phyloP scores from a whole-genome alignment of 2,329 filamentous ascomycete species.

The Emydomyces testavorans region DNA sequence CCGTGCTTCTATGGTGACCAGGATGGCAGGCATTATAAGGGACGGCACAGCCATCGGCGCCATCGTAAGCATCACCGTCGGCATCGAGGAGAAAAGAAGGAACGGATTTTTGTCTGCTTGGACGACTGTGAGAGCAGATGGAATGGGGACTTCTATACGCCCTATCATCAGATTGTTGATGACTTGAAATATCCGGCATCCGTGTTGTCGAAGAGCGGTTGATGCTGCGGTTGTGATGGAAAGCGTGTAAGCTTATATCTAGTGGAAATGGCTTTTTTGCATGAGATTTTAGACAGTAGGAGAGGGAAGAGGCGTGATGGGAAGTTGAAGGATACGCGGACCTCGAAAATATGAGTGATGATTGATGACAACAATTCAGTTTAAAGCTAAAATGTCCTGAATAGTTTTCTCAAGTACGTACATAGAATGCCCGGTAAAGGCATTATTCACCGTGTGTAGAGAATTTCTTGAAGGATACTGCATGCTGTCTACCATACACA shows the following conservation, averaged over 20 bases:
- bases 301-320: too few relatives aligned
- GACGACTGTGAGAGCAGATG: slow-evolving; percentile 1
- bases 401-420: neutral
- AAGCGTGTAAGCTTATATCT: too few relatives aligned
- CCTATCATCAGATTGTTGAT: slow-evolving; percentile 8
- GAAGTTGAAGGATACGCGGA: too few relatives aligned
- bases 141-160: slow-evolving; percentile 4
- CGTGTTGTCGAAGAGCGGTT: neutral
- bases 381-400: neutral
- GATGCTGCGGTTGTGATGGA: neutral
- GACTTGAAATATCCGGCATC: neutral
- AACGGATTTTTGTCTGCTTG: slow-evolving; percentile 12
- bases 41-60: neutral
- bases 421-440: neutral
- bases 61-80: slow-evolving; percentile 1
- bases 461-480: too few relatives aligned
- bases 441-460: too few relatives aligned
- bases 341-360: neutral
- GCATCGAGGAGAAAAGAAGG: slow-evolving; percentile 6
- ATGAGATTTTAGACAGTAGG: too few relatives aligned
- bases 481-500: too few relatives aligned
- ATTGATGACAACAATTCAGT: too few relatives aligned
- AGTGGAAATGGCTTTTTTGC: too few relatives aligned
- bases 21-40: slow-evolving; percentile 1
- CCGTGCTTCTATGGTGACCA: slow-evolving; percentile 3